Percentiles rank a stretch among this genome's conserved stretches.
Conservation (phyloP, 805 yeast species). For the Priceomyces carsonii region DNA sequence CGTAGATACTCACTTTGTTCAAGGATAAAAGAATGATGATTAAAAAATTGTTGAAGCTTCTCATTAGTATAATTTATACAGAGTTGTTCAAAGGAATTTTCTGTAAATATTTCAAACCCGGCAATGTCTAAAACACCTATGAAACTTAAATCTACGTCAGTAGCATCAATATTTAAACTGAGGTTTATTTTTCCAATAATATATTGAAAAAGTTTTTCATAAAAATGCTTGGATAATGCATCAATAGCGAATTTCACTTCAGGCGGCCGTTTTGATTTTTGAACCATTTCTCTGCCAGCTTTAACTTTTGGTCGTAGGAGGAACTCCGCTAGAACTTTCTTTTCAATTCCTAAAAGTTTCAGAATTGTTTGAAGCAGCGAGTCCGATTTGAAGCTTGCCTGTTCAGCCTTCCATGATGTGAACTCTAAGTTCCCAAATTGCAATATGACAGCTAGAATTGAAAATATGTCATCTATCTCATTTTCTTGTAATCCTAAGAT, state of each 20-base stretch:
- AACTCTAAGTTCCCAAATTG: constrained; percentile 86
- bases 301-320: constrained; percentile 79
- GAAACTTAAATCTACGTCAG: constrained; percentile 31
- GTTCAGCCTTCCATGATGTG: constrained; percentile 65
- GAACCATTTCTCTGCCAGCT: constrained; percentile 87
- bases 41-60: constrained; percentile 60
- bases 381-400: constrained; percentile 64
- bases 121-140: constrained; percentile 64
- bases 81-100: constrained; percentile 59
- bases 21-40: constrained; percentile 60
- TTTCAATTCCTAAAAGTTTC: constrained; percentile 63
- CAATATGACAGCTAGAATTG: constrained; percentile 70
- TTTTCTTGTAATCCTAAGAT: constrained; percentile 66
- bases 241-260: constrained; percentile 84
- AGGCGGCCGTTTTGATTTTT: constrained; percentile 71
- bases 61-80: constrained; percentile 64
- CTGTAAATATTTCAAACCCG: constrained; percentile 60
- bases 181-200: constrained; percentile 76
- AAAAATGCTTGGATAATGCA: constrained; percentile 83
- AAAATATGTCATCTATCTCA: constrained; percentile 61
- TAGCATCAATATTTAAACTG: constrained; percentile 45
- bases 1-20: constrained; percentile 61
- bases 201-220: constrained; percentile 78
- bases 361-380: constrained; percentile 53
- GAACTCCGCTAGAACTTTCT: constrained; percentile 51